Conservation (phyloP, 2,329 filamentous ascomycete species). For the Aureobasidium mangrovei region DNA sequence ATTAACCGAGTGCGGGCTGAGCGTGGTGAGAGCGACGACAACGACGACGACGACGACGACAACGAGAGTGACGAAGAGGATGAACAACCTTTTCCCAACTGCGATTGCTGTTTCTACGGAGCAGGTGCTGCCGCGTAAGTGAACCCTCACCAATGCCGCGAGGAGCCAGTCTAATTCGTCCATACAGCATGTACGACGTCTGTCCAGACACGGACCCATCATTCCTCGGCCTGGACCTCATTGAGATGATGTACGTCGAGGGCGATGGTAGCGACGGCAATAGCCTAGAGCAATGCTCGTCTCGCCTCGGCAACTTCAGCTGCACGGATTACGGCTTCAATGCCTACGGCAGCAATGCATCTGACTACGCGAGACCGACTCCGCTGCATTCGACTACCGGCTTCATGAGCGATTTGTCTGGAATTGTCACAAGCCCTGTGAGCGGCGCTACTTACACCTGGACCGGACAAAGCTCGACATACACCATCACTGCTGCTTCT, state of each 20-base stretch:
- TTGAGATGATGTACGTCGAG: neutral
- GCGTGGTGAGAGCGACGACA: neutral
- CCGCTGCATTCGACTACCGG: neutral
- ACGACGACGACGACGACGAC: neutral
- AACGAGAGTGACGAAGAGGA: neutral
- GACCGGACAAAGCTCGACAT: neutral
- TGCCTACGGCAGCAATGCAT: neutral
- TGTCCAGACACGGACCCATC: neutral
- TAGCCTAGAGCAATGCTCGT: neutral
- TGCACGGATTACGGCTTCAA: neutral
- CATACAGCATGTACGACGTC: neutral
- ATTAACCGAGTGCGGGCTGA: neutral
- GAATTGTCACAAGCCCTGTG: neutral
- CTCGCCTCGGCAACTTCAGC: neutral
- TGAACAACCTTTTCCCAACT: neutral
- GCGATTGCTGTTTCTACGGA: neutral
- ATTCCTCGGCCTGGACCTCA: neutral
- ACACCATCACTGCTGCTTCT: neutral
- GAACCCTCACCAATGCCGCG: neutral
- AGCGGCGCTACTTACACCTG: slow-evolving; percentile 4
- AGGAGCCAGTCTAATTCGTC: neutral
- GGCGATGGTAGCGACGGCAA: neutral
- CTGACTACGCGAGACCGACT: neutral
- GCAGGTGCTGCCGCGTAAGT: neutral
- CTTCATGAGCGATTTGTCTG: neutral